A percentile compares a stretch with the other conserved stretches of the same genome.
Evolutionary conservation across 1,284 basidiomycete species (phyloP).

Genomic region (Tremellales sp.): DNA sequence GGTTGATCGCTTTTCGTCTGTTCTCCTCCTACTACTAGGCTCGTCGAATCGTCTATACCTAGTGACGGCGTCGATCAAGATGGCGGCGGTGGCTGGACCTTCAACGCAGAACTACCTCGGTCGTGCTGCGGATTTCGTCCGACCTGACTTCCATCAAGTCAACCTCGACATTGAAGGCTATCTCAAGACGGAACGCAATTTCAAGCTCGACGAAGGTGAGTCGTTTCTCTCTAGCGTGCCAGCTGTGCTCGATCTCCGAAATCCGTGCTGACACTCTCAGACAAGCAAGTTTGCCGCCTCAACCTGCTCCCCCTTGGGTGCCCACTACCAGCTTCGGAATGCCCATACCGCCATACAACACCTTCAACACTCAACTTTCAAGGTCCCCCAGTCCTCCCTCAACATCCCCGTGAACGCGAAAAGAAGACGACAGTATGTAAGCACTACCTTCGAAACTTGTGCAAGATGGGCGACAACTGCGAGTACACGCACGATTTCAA

Average conservation of each 20-base stretch:
- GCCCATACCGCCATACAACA: constrained; percentile 82
- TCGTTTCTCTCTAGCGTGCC: constrained; percentile 13
- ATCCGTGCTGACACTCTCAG: constrained; percentile 52
- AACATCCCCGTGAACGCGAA: constrained; percentile 72
- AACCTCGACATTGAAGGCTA: constrained; percentile 79
- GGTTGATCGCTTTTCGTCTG: constrained; percentile 2
- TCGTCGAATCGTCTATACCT: neutral
- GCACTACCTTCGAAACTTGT: constrained; percentile 96
- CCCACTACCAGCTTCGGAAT: constrained; percentile 78
- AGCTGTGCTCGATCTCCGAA: neutral
- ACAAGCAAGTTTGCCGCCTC: constrained; percentile 85
- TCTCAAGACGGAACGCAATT: constrained; percentile 74
- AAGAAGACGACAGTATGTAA: constrained; percentile 94
- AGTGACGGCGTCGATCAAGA: constrained; percentile 3
- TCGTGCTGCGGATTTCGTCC: constrained; percentile 60
- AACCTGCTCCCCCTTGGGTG: constrained; percentile 75
- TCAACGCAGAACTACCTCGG: constrained; percentile 27
- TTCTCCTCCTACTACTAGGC: neutral
- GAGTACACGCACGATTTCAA: constrained; percentile 99
- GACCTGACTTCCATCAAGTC: constrained; percentile 89
- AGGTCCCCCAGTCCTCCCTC: constrained; percentile 71
- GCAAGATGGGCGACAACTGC: constrained; percentile 97
- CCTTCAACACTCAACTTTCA: constrained; percentile 84
- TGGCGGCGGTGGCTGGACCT: constrained; percentile 19
- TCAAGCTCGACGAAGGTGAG: constrained; percentile 89